These are phyloP conservation scores for Parafenestella ontariensis DNA, from an alignment of 2,329 filamentous ascomycete species.

Conservation along the genomic window DNA sequence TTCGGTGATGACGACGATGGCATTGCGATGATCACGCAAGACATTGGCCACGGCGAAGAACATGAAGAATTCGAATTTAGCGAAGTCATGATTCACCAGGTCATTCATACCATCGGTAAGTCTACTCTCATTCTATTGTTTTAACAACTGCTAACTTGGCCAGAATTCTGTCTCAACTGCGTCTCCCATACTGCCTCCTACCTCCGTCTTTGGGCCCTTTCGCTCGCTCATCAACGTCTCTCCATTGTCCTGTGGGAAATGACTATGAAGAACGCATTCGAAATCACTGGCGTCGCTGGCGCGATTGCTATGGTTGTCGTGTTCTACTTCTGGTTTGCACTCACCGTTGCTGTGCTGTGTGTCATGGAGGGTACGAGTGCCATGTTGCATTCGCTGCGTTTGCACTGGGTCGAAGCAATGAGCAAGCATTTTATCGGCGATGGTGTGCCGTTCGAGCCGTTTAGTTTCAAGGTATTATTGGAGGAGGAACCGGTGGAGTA, in stretches of 20 bases:
- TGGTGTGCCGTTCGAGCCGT: constrained; percentile 83
- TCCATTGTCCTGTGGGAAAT: constrained; percentile 96
- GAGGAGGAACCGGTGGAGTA: constrained; percentile 72
- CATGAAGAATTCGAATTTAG: constrained; percentile 98
- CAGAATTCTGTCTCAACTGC: constrained; percentile 98
- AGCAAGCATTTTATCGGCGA: constrained; percentile 96
- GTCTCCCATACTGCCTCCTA: constrained; percentile 99
- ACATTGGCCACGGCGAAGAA: constrained; percentile 74
- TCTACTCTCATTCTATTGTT: constrained; percentile 18
- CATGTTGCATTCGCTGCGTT: constrained; percentile 89
- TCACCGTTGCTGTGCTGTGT: constrained; percentile 81
- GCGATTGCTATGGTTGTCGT: constrained; percentile 81
- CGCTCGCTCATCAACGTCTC: constrained; percentile 96
- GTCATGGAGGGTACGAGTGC: constrained; percentile 96
- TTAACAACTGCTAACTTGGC: constrained; percentile 27
- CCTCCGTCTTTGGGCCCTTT: constrained; percentile 96
- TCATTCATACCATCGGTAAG: constrained; percentile 97
- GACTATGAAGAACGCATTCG: constrained; percentile 83
- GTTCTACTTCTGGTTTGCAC: constrained; percentile 89
- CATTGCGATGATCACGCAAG: constrained; percentile 86
- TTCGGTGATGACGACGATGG: constrained; percentile 80
- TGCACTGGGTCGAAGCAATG: constrained; percentile 98
- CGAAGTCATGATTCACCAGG: constrained; percentile 98
- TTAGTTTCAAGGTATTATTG: constrained; percentile 82
- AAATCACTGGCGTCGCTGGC: constrained; percentile 69